Conservation (phyloP, 2,329 filamentous ascomycete species). For the Bipolaris sorokiniana region DNA sequence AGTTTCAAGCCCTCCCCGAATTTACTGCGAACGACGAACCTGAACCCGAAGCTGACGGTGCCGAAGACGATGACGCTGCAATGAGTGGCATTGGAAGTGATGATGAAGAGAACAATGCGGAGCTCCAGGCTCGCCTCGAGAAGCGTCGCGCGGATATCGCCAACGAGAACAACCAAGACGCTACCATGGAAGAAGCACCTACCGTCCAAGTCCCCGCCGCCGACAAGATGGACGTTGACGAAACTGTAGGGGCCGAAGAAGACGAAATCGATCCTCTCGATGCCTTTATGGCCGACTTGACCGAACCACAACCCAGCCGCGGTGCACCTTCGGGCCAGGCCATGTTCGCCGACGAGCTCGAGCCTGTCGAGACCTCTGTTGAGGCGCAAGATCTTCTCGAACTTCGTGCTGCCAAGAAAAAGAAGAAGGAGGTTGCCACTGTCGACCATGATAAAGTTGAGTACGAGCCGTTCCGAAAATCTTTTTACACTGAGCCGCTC, state of each 20-base stretch:
- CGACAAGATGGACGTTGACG: slow-evolving; percentile 63
- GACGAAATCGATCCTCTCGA: slow-evolving; percentile 88
- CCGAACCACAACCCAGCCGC: slow-evolving; percentile 46
- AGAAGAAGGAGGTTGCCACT: slow-evolving; percentile 93
- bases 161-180: slow-evolving; percentile 62
- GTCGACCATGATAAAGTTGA: slow-evolving; percentile 87
- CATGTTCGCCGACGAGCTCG: slow-evolving; percentile 85
- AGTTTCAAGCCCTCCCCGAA: slow-evolving; percentile 83
- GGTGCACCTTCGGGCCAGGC: slow-evolving; percentile 74
- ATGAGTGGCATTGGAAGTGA: slow-evolving; percentile 81
- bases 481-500: slow-evolving; percentile 90
- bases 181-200: slow-evolving; percentile 51
- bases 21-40: slow-evolving; percentile 59
- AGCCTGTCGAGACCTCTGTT: slow-evolving; percentile 68
- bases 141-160: slow-evolving; percentile 69
- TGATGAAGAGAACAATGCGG: slow-evolving; percentile 85
- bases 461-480: slow-evolving; percentile 85
- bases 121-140: slow-evolving; percentile 78
- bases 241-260: slow-evolving; percentile 58
- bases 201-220: slow-evolving; percentile 42
- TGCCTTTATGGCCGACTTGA: slow-evolving; percentile 86
- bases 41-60: slow-evolving; percentile 37
- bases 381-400: slow-evolving; percentile 60
- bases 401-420: slow-evolving; percentile 70
- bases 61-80: slow-evolving; percentile 76